These are phyloP conservation scores for Senna siamea DNA, from an alignment of 306 rosid genomes.

Conservation along the genomic window DNA sequence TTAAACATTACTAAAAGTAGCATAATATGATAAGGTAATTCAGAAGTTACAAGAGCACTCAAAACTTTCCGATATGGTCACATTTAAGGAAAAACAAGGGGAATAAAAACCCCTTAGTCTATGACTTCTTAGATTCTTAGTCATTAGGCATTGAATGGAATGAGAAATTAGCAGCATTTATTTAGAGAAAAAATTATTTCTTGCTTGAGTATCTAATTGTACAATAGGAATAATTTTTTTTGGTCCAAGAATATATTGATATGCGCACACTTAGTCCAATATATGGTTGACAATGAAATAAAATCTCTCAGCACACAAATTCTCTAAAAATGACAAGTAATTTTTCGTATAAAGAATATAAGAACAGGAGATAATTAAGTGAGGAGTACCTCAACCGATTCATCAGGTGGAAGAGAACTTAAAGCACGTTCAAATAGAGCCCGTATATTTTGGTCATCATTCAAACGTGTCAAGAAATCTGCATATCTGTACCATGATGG, in stretches of 20 bases:
- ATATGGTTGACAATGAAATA: not conserved
- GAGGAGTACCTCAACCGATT: constrained; percentile 77
- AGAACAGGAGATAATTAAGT: constrained; percentile 22
- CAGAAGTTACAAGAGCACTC: not conserved
- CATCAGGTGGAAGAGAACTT: constrained; percentile 79
- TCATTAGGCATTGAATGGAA: not conserved
- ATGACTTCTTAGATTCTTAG: not conserved
- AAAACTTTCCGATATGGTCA: not conserved
- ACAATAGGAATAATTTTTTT: no score
- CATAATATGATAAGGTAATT: not conserved
- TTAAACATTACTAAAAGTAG: not conserved
- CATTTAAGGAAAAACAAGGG: no score
- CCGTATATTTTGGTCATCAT: constrained; percentile 94
- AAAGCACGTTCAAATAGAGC: constrained; percentile 94
- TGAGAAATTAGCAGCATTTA: not conserved
- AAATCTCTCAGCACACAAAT: constrained; percentile 16
- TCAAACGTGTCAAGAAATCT: constrained; percentile 89
- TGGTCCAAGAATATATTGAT: not conserved
- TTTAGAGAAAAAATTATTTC: no score
- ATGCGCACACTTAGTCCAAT: constrained; percentile 3
- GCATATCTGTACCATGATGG: constrained; percentile 71
- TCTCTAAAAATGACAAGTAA: constrained; percentile 6
- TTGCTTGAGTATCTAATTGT: no score
- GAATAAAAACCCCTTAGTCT: no score
- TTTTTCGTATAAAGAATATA: not conserved